Conservation (phyloP, 2,329 filamentous ascomycete genomes). For the Fusarium sp. region DNA sequence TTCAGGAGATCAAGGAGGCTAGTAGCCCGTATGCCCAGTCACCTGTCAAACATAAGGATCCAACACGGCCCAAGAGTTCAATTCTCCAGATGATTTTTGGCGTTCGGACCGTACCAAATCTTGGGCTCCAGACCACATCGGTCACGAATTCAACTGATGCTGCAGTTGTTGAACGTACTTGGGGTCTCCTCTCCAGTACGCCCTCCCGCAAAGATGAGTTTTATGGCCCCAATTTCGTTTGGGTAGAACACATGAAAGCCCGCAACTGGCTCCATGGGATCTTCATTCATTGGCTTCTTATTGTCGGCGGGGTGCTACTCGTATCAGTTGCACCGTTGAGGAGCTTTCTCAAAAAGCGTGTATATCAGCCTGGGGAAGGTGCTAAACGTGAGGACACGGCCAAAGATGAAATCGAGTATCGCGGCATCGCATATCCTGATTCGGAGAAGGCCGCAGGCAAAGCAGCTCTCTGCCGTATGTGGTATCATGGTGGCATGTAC, state of each 20-base stretch:
- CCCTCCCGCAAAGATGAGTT: slow-evolving; percentile 54
- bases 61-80: slow-evolving; percentile 39
- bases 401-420: slow-evolving; percentile 69
- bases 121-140: slow-evolving; percentile 65
- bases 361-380: slow-evolving; percentile 65
- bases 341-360: slow-evolving; percentile 51
- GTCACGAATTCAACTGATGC: slow-evolving; percentile 59
- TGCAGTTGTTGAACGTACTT: slow-evolving; percentile 66
- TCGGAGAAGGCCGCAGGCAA: slow-evolving; percentile 50
- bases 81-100: slow-evolving; percentile 59
- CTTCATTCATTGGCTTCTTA: slow-evolving; percentile 57
- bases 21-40: slow-evolving; percentile 64
- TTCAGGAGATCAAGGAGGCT: slow-evolving; percentile 56
- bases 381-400: slow-evolving; percentile 59
- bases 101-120: slow-evolving; percentile 55
- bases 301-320: slow-evolving; percentile 55
- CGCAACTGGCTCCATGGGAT: slow-evolving; percentile 60
- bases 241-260: slow-evolving; percentile 61
- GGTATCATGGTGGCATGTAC: slow-evolving; percentile 70
- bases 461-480: slow-evolving; percentile 63
- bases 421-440: slow-evolving; percentile 70
- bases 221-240: slow-evolving; percentile 70
- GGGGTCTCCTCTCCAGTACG: slow-evolving; percentile 64
- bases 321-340: slow-evolving; percentile 56
- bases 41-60: slow-evolving; percentile 57